These are phyloP conservation scores for Leccinum uliginosum DNA, from an alignment of 768 basidiomycete species.

Conservation along the genomic window DNA sequence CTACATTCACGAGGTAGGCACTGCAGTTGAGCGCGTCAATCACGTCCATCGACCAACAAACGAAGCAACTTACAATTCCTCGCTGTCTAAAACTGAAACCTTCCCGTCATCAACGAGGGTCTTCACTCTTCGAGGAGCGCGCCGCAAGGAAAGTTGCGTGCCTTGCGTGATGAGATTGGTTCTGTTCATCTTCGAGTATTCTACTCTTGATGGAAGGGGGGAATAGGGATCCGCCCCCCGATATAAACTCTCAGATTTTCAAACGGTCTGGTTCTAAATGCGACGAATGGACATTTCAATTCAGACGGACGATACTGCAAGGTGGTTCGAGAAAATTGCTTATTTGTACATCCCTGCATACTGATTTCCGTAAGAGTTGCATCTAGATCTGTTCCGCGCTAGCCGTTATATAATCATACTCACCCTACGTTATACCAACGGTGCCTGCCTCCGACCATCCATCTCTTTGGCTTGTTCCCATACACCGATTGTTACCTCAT, in stretches of 20 bases:
- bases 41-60: not conserved
- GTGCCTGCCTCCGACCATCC: slow-evolving; percentile 41
- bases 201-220: not conserved
- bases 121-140: slow-evolving; percentile 17
- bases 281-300: slow-evolving; percentile 5
- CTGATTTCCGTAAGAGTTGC: not conserved
- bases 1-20: slow-evolving; percentile 38
- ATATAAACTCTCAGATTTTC: not conserved
- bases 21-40: slow-evolving; percentile 17
- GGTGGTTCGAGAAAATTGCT: not conserved
- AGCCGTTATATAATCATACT: not conserved
- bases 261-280: slow-evolving; percentile 12
- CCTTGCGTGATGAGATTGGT: slow-evolving; percentile 19
- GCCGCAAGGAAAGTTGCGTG: slow-evolving; percentile 20
- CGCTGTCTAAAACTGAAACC: slow-evolving; percentile 27
- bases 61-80: slow-evolving; percentile 30
- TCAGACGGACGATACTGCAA: slow-evolving; percentile 1
- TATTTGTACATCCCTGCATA: slow-evolving; percentile 2
- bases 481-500: slow-evolving; percentile 48
- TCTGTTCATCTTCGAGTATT: slow-evolving; percentile 12
- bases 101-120: slow-evolving; percentile 17
- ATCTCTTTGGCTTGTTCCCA: slow-evolving; percentile 67
- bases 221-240: not conserved
- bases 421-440: slow-evolving; percentile 9
- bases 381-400: not conserved